phyloP scores from a whole-genome alignment of 129 eudicot genomes.

The sunflower (Helianthus annuus) region DNA sequence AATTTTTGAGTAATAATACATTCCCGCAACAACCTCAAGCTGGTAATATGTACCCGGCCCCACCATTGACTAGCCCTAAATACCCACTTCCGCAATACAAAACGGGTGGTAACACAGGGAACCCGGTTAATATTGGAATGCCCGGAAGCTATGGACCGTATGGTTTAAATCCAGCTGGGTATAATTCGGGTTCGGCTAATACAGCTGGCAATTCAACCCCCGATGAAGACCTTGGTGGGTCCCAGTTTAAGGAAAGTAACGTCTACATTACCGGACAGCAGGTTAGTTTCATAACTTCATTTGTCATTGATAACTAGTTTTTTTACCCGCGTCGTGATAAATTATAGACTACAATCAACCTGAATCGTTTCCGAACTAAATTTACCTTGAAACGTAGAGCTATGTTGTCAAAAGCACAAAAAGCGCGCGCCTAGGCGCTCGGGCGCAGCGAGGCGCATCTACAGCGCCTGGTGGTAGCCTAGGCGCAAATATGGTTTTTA shows the following conservation, averaged over 20 bases:
- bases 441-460: too few species aligned
- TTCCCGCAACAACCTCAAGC: slow-evolving; percentile 82
- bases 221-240: slow-evolving; percentile 61
- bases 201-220: slow-evolving; percentile 60
- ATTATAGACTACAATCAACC: too few species aligned
- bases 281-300: slow-evolving; percentile 41
- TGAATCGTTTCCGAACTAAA: too few species aligned
- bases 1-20: slow-evolving; percentile 68
- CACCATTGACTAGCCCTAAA: slow-evolving; percentile 55
- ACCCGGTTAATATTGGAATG: slow-evolving; percentile 51
- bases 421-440: too few species aligned
- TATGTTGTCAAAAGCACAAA: too few species aligned
- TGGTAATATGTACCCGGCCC: slow-evolving; percentile 61
- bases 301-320: not conserved
- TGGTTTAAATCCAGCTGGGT: slow-evolving; percentile 55
- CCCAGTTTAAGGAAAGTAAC: slow-evolving; percentile 79
- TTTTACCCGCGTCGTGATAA: not conserved
- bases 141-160: slow-evolving; percentile 73
- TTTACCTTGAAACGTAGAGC: too few species aligned
- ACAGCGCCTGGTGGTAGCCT: too few species aligned
- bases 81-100: slow-evolving; percentile 71
- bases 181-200: slow-evolving; percentile 48
- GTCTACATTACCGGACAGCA: slow-evolving; percentile 67
- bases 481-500: too few species aligned
- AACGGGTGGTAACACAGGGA: slow-evolving; percentile 58